Evolutionary conservation across 495 filamentous ascomycete genomes (phyloP).

Genomic region (Xylaria bambusicola): DNA sequence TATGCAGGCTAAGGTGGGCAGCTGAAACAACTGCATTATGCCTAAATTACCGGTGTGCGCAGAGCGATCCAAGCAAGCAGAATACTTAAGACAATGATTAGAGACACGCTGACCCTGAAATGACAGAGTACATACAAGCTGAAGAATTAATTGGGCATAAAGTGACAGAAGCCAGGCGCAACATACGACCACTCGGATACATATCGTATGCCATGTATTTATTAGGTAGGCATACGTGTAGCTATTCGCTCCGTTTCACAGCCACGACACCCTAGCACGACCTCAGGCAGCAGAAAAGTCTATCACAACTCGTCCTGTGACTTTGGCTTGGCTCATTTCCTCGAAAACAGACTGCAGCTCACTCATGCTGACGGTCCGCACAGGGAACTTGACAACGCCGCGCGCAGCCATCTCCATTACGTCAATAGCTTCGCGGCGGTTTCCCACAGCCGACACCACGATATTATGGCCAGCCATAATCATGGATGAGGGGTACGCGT

Average conservation of each 20-base stretch:
- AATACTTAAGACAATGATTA: neutral
- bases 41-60: neutral
- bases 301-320: slow-evolving; percentile 62
- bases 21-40: neutral
- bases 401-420: slow-evolving; percentile 63
- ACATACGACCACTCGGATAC: too few relatives aligned
- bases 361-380: slow-evolving; percentile 61
- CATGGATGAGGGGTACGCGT: slow-evolving; percentile 53
- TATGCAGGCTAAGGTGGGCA: neutral
- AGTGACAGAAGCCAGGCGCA: too few relatives aligned
- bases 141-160: too few relatives aligned
- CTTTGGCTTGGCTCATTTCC: slow-evolving; percentile 58
- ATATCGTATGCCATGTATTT: too few relatives aligned
- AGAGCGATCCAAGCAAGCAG: neutral
- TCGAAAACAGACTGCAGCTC: slow-evolving; percentile 62
- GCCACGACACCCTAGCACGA: too few relatives aligned
- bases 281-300: slow-evolving; percentile 39
- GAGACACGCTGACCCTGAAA: too few relatives aligned
- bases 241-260: too few relatives aligned
- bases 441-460: slow-evolving; percentile 64
- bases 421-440: slow-evolving; percentile 66
- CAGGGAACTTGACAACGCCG: slow-evolving; percentile 63
- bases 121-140: too few relatives aligned
- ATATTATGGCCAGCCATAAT: slow-evolving; percentile 58
- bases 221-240: too few relatives aligned